Base-by-base conservation (phyloP, 1,139 yeast species). In the Debaryomyces psychrophilus region DNA sequence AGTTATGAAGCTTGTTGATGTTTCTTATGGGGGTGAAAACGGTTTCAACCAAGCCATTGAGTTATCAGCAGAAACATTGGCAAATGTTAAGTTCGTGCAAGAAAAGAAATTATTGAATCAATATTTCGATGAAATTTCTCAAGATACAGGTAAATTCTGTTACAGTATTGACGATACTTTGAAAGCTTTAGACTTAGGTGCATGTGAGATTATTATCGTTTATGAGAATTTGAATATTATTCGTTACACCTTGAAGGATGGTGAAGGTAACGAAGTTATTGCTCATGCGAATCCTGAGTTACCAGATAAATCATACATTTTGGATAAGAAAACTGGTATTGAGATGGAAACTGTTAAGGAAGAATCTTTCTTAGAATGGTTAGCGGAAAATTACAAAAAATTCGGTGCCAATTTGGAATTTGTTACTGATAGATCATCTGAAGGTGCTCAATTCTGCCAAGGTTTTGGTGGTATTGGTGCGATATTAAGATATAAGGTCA, bases 381-480 rank as follows among this genome's bases (percentile, higher is more conserved):
- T 93, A 55, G 98, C 99, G 41, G 99, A 92, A 73, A 89, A 90
- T 71, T 93, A 93, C 74, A 88, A 86, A 67, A 87, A 80, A 58
- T 93, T 81, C 61, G 99, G 99, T 80, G 97, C 99, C 46, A 84
- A 87, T 53, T 80, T 93, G 59, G 99, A 93, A 73, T 93, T 93
- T 61, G 96, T 93, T 57, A 88, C 98, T 44, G 99, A 93, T 74
- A 85, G 89, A 72, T 88, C 97, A 31, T 86, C 96, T 44, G 99
- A 93, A 72, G 99, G 99, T 76, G 96, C 98, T 39, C 99, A 93
- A 76, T 93, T 93, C 69, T 95, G 87, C 52, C 88, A 85, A 62
- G 99, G 99, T 50, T 93, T 93, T 63, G 99, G 99, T 86, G 99
- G 99, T 75, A 82, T 93, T 57, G 99, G 99, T 68, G 97, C 97